phyloP scores from a whole-genome alignment of 2,329 filamentous ascomycete genomes.

The Arthrobotrys entomopaga region DNA sequence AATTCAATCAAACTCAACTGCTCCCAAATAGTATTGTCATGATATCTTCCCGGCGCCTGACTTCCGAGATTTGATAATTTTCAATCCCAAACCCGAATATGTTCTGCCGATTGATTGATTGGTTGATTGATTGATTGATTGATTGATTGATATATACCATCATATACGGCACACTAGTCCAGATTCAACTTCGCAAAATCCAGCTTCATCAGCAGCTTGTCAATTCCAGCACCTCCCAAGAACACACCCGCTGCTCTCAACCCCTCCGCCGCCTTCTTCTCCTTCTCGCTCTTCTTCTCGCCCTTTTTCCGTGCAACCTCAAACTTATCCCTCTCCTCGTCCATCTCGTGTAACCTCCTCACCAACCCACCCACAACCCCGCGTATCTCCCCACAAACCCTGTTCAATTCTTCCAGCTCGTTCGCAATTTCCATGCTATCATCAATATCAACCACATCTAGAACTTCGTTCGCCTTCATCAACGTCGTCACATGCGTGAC shows the following conservation, averaged over 20 bases:
- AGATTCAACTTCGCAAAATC: slow-evolving; percentile 56
- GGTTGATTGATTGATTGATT: too few species aligned
- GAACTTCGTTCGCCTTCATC: slow-evolving; percentile 51
- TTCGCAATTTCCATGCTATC: slow-evolving; percentile 32
- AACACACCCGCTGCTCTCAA: slow-evolving; percentile 42
- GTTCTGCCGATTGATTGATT: too few species aligned
- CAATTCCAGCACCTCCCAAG: slow-evolving; percentile 57
- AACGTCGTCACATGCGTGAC: slow-evolving; percentile 56
- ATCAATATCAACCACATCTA: slow-evolving; percentile 54
- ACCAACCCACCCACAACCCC: slow-evolving; percentile 56
- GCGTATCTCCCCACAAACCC: slow-evolving; percentile 56
- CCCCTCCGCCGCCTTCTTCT: slow-evolving; percentile 9
- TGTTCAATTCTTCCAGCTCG: slow-evolving; percentile 46
- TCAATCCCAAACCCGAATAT: too few species aligned
- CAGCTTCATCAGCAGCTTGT: slow-evolving; percentile 59
- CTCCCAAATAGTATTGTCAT: too few species aligned
- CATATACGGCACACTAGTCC: too few species aligned
- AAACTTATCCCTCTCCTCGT: slow-evolving; percentile 57
- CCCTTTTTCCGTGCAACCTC: slow-evolving; percentile 45
- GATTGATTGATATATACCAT: too few species aligned
- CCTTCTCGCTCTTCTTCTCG: slow-evolving; percentile 31
- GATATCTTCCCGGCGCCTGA: too few species aligned
- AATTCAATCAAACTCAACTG: too few species aligned
- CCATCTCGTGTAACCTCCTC: slow-evolving; percentile 57
- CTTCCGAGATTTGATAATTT: too few species aligned